Evolutionary conservation across 129 eudicot species (phyloP), one percentile per base, ranked within the genome.

Genomic region (Centrapalus pauciflorus): DNA sequence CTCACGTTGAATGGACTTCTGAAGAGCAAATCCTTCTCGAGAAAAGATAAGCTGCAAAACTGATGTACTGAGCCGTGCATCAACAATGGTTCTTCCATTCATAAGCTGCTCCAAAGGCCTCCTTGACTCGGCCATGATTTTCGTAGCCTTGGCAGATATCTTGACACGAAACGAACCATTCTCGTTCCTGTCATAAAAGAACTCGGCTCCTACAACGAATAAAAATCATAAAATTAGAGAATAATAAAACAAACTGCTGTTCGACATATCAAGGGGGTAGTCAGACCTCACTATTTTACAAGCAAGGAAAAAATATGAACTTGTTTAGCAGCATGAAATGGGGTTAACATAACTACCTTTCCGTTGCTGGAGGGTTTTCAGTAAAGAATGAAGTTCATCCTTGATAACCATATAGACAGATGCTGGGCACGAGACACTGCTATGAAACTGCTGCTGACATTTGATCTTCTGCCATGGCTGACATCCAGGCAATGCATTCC

Each of bases 141-240:
- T 93, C 27, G 95, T 93, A 30, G 95, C 98, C 56, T 66, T 77
- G n/a, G 96, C 96, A 50, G 90, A 80, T 60, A 93, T 89, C 63
- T 74, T 93, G 37, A 88, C 92, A 25, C 92, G 85, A 67, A 63
- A 77, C 29, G 92, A 80, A 1, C 98, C 96, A 29, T 82, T 93
- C 2, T 73, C 84, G 61, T 81, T 93, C 74, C 69, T 73, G 73
- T 69, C 85, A 3, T 88, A 66, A 55, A 6, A 19, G 80, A 91
- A 83, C 65, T 93, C 87, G 11, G 78, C 92, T 64, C 89, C 98
- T 93, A 84, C 66, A 66, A 66, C n/a, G n/a, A n/a, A n/a, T n/a
- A 65, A 37, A 60, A 16, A 54, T 27, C 9, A n/a, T 8, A 1
- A 41, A 19, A 25, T 62, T 62, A 69, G 24, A 14, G 27, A 69